phyloP scores from a whole-genome alignment of 2,329 filamentous ascomycete genomes.

The Trichoderma lentiforme region DNA sequence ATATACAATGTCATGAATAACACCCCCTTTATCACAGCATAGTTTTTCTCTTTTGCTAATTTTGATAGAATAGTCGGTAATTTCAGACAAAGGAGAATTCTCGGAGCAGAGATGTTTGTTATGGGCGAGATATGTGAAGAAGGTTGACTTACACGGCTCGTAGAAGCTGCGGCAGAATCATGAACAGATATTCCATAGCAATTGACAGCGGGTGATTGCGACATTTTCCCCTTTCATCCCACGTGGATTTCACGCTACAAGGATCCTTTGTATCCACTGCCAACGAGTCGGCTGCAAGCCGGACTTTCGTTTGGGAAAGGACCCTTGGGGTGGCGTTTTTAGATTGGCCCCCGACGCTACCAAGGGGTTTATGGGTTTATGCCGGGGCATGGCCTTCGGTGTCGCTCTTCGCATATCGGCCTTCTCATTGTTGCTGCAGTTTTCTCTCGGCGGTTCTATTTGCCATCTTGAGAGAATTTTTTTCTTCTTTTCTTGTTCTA shows the following conservation, averaged over 20 bases:
- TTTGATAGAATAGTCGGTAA: neutral
- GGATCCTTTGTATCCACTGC: neutral
- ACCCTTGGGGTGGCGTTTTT: slow-evolving; percentile 9
- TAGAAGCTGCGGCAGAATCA: neutral
- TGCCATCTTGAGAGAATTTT: neutral
- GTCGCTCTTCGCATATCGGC: neutral
- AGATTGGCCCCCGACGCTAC: neutral
- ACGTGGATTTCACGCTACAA: slow-evolving; percentile 1
- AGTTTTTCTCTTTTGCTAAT: neutral
- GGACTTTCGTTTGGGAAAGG: neutral
- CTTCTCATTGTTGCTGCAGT: neutral
- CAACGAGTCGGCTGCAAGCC: neutral
- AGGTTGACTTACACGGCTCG: neutral
- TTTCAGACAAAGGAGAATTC: neutral
- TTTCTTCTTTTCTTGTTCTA: neutral
- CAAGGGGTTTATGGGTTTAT: neutral
- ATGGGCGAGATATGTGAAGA: neutral
- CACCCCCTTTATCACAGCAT: neutral
- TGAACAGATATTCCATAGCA: neutral
- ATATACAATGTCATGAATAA: neutral
- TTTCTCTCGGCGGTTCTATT: neutral
- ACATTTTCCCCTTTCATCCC: neutral
- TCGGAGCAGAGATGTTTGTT: neutral
- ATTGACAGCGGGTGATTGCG: neutral
- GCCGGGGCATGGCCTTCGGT: neutral